Conservation (phyloP, 352 stramenopile genomes). For the Globisporangium cylindrosporum region DNA sequence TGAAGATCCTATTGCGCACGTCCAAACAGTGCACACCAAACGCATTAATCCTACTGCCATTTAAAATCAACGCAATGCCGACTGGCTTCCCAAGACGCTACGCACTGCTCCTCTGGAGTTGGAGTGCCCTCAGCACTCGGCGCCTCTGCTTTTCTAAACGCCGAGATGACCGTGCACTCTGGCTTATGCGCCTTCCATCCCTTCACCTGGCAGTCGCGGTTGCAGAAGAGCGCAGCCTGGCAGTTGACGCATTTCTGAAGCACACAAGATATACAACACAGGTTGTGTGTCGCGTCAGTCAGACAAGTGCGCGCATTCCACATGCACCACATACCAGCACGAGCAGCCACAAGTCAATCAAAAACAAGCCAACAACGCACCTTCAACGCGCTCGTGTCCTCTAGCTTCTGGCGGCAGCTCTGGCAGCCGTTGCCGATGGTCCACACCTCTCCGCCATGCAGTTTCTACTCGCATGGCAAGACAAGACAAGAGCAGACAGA, state of each 20-base stretch:
- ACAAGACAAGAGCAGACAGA: constrained; percentile 1
- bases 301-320: neutral
- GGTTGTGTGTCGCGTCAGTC: neutral
- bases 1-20: constrained; percentile 26
- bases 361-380: constrained; percentile 12
- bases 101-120: constrained; percentile 8
- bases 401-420: constrained; percentile 43
- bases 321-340: no score
- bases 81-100: neutral
- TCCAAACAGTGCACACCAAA: neutral
- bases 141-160: constrained; percentile 34
- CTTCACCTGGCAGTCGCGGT: constrained; percentile 55
- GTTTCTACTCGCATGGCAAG: constrained; percentile 31
- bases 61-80: neutral
- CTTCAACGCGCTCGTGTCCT: constrained; percentile 50
- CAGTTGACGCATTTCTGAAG: constrained; percentile 58
- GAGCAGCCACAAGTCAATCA: neutral
- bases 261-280: neutral
- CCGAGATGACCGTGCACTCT: constrained; percentile 57
- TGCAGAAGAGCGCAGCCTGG: constrained; percentile 61
- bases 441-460: constrained; percentile 73
- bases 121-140: neutral
- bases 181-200: constrained; percentile 57
- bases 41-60: neutral
- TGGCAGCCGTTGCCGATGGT: constrained; percentile 59